Evolutionary conservation across 2,329 filamentous ascomycete genomes (phyloP).

Genomic region (Exophiala lecanii-corni): DNA sequence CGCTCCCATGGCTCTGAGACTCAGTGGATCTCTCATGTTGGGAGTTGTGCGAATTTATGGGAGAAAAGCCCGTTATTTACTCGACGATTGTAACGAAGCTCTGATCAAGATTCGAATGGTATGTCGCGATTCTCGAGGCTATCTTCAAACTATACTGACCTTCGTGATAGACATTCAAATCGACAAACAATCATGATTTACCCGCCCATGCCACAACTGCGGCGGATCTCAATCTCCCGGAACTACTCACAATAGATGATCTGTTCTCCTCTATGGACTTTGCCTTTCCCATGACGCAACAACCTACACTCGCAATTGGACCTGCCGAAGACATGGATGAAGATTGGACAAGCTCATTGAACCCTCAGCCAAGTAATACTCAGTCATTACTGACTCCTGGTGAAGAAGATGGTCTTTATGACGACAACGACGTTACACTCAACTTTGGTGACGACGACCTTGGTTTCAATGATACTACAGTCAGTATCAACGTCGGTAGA

Average conservation of each 20-base stretch:
- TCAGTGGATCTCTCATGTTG: slow-evolving; percentile 89
- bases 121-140: slow-evolving; percentile 27
- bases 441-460: slow-evolving; percentile 66
- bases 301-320: slow-evolving; percentile 42
- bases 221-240: slow-evolving; percentile 81
- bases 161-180: slow-evolving; percentile 74
- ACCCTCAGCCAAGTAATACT: slow-evolving; percentile 58
- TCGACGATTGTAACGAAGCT: slow-evolving; percentile 97
- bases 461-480: slow-evolving; percentile 59
- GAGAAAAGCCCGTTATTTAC: slow-evolving; percentile 88
- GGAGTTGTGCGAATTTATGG: slow-evolving; percentile 98
- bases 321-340: slow-evolving; percentile 28
- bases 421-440: slow-evolving; percentile 66
- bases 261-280: slow-evolving; percentile 80
- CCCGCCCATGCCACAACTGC: slow-evolving; percentile 77
- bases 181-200: slow-evolving; percentile 90
- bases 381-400: slow-evolving; percentile 51
- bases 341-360: slow-evolving; percentile 70
- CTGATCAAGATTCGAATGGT: slow-evolving; percentile 99
- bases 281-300: slow-evolving; percentile 73
- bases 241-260: slow-evolving; percentile 89
- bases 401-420: slow-evolving; percentile 42
- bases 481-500: slow-evolving; percentile 84
- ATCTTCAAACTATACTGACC: slow-evolving; percentile 39
- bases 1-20: slow-evolving; percentile 87